A percentile compares a stretch with the other conserved stretches of the same genome.
phyloP scores from a whole-genome alignment of 441 rosid species.

The Populus tomentosa region DNA sequence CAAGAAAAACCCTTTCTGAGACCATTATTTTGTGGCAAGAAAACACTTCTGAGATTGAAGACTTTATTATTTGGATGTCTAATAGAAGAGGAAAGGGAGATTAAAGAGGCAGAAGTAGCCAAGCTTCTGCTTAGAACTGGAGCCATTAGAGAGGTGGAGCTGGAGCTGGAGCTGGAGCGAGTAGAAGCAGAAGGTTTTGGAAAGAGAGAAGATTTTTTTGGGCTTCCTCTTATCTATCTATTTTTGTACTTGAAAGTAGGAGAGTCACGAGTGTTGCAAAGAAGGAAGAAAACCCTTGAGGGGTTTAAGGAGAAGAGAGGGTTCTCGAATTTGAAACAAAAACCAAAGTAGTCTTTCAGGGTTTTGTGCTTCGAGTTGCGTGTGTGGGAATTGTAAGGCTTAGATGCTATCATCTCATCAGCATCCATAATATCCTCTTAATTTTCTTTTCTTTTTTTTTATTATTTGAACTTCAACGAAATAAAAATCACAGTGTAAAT shows the following conservation, averaged over 20 bases:
- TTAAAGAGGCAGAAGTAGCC: constrained; percentile 38
- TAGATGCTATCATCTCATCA: constrained; percentile 52
- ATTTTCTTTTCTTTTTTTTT: not conserved
- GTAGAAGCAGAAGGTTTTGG: not conserved
- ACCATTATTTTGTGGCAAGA: constrained; percentile 38
- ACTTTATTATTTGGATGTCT: constrained; percentile 24
- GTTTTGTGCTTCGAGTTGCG: constrained; percentile 19
- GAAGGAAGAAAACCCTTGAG: constrained; percentile 28
- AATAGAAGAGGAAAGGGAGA: constrained; percentile 43
- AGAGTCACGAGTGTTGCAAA: not conserved
- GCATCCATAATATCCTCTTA: constrained; percentile 33
- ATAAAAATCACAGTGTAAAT: not conserved
- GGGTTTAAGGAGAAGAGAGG: constrained; percentile 41
- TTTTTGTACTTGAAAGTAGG: not conserved
- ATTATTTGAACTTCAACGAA: not conserved
- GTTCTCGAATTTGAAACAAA: constrained; percentile 45
- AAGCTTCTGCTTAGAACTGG: constrained; percentile 70
- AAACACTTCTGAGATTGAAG: constrained; percentile 35
- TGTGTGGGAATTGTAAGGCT: constrained; percentile 35
- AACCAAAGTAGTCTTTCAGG: not conserved
- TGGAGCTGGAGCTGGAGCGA: not conserved
- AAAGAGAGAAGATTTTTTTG: not conserved
- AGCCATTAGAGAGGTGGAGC: constrained; percentile 45
- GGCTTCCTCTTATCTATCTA: not conserved
- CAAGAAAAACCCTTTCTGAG: constrained; percentile 42